phyloP scores from a whole-genome alignment of 1,139 yeast genomes.

The Meyerozyma smithsonii region DNA sequence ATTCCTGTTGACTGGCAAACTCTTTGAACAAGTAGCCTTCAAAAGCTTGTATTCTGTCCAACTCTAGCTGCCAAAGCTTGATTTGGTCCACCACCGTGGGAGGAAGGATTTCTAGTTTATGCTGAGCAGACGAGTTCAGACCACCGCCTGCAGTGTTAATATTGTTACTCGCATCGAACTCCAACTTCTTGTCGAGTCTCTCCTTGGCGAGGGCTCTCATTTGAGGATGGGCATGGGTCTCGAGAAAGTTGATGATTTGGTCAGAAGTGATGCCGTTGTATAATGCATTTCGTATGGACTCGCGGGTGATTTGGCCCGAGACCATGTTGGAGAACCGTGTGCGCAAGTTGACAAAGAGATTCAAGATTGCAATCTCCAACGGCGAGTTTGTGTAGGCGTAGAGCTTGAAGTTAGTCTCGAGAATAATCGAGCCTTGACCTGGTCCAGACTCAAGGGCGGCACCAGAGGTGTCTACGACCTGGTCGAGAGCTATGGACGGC shows the following conservation, averaged over 20 bases:
- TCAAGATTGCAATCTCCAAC: constrained; percentile 86
- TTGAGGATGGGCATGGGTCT: constrained; percentile 92
- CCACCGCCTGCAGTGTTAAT: constrained; percentile 45
- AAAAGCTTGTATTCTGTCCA: constrained; percentile 85
- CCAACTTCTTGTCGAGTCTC: constrained; percentile 58
- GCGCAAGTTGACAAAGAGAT: constrained; percentile 78
- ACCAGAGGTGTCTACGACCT: constrained; percentile 43
- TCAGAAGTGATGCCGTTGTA: constrained; percentile 91
- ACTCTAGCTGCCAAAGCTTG: constrained; percentile 90
- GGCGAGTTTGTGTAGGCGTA: constrained; percentile 96
- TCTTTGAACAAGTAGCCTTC: constrained; percentile 89
- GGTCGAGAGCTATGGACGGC: constrained; percentile 66
- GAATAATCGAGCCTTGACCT: constrained; percentile 63
- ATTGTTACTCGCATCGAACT: constrained; percentile 56
- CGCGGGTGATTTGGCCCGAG: constrained; percentile 89
- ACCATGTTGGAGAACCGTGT: constrained; percentile 90
- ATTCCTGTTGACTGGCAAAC: constrained; percentile 74
- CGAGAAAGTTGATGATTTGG: constrained; percentile 83
- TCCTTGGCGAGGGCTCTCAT: constrained; percentile 74
- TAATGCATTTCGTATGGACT: constrained; percentile 80
- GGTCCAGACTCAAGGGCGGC: constrained; percentile 16
- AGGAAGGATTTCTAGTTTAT: constrained; percentile 65
- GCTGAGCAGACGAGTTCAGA: constrained; percentile 28
- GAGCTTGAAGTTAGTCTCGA: constrained; percentile 89
- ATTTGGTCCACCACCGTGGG: constrained; percentile 97